Conservation (phyloP, 1,284 basidiomycete genomes). For the Blastosporella zonata region DNA sequence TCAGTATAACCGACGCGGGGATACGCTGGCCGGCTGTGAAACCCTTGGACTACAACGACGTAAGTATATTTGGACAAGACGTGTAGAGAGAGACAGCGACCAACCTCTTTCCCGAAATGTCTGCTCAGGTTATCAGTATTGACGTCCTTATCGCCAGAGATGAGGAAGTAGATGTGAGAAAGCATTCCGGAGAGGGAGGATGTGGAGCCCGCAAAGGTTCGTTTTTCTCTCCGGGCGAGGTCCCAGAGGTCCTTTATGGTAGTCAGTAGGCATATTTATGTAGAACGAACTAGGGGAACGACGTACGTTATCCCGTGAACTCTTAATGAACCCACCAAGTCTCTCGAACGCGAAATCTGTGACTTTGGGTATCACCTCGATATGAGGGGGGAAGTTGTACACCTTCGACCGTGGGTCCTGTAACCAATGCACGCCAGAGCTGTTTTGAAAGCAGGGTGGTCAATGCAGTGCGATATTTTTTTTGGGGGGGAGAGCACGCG, state of each 20-base stretch:
- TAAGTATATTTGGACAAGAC: background rate
- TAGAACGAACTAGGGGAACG: background rate
- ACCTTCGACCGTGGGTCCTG: constrained; percentile 84
- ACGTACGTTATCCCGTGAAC: constrained; percentile 72
- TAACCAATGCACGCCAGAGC: constrained; percentile 91
- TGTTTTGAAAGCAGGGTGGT: constrained; percentile 27
- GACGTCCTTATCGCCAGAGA: constrained; percentile 63
- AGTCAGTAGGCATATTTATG: background rate
- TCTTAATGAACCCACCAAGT: constrained; percentile 74
- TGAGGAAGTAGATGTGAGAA: constrained; percentile 85
- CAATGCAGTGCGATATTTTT: background rate
- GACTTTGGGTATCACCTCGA: constrained; percentile 74
- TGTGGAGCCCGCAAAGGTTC: constrained; percentile 83
- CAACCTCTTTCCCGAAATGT: constrained; percentile 64
- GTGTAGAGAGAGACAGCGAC: background rate
- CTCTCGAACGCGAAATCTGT: constrained; percentile 91
- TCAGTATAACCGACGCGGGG: constrained; percentile 72
- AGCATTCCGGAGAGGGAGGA: constrained; percentile 88
- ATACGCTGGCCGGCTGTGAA: constrained; percentile 84
- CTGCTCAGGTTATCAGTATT: constrained; percentile 57
- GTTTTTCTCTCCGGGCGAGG: constrained; percentile 59
- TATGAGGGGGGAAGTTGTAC: constrained; percentile 80
- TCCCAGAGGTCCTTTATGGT: constrained; percentile 56
- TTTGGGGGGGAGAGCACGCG: constrained; percentile 20
- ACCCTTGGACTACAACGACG: constrained; percentile 36